Percentiles rank a stretch among this genome's conserved stretches.
Conservation (phyloP, 1,284 basidiomycete species). For the Spongispora temasekensis region DNA sequence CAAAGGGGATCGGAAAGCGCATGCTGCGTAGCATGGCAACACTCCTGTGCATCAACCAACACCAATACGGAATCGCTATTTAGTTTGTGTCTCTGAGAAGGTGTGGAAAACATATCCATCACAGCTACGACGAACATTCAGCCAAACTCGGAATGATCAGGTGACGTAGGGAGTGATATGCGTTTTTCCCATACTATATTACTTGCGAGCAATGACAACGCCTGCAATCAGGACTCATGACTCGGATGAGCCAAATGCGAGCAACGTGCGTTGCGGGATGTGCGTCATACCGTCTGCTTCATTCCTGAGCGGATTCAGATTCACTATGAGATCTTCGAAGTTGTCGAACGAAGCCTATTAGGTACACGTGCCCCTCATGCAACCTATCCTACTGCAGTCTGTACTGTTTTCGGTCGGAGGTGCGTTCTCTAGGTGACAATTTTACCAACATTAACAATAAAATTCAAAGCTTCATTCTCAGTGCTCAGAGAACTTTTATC, state of each 20-base stretch:
- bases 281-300: constrained; percentile 18
- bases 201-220: too few relatives aligned
- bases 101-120: too few relatives aligned
- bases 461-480: constrained; percentile 54
- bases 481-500: constrained; percentile 79
- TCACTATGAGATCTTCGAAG: constrained; percentile 42
- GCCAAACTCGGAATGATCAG: too few relatives aligned
- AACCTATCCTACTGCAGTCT: constrained; percentile 80
- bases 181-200: too few relatives aligned
- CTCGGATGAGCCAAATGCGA: constrained; percentile 9
- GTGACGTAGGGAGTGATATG: too few relatives aligned
- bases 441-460: not conserved
- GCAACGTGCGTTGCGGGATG: constrained; percentile 40
- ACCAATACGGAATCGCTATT: too few relatives aligned
- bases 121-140: too few relatives aligned
- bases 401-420: constrained; percentile 73
- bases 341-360: constrained; percentile 72
- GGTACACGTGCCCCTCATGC: constrained; percentile 79
- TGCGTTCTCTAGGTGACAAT: constrained; percentile 30
- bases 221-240: constrained; percentile 21
- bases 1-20: too few relatives aligned
- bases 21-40: too few relatives aligned
- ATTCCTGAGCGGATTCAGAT: not conserved
- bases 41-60: too few relatives aligned
- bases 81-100: too few relatives aligned